A percentile compares a stretch with the other conserved stretches of the same genome.
These are phyloP conservation scores for Musa itinerans DNA, from an alignment of 176 grass and related monocot genomes.

Conservation along the genomic window DNA sequence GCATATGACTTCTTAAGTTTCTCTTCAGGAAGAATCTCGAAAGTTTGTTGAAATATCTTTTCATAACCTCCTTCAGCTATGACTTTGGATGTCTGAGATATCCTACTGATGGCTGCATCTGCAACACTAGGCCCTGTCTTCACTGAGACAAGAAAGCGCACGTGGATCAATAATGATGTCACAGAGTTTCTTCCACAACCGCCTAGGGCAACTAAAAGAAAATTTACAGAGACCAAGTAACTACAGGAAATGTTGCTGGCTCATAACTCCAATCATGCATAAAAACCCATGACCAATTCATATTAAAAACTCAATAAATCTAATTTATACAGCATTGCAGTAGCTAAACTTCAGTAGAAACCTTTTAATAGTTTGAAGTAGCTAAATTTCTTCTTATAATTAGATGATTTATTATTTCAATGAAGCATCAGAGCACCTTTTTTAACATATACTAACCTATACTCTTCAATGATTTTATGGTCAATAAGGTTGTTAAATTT, in stretches of 20 bases:
- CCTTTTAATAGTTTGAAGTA: no score
- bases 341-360: no score
- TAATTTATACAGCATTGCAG: background rate
- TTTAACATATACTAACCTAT: no score
- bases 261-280: background rate
- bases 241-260: background rate
- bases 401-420: no score
- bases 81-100: constrained; percentile 82
- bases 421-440: no score
- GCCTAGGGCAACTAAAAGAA: background rate
- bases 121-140: constrained; percentile 96
- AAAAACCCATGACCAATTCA: background rate
- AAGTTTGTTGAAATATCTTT: constrained; percentile 85
- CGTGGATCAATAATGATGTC: background rate
- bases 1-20: constrained; percentile 77
- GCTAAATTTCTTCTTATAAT: no score
- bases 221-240: background rate
- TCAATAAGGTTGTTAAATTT: no score
- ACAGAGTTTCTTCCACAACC: background rate
- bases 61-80: constrained; percentile 98
- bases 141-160: constrained; percentile 40
- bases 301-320: background rate
- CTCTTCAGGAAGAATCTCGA: constrained; percentile 59
- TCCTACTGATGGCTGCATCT: constrained; percentile 80
- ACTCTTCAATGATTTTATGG: no score